These are phyloP conservation scores for Pythium biforme DNA, from an alignment of 352 stramenopile species.

Conservation along the genomic window DNA sequence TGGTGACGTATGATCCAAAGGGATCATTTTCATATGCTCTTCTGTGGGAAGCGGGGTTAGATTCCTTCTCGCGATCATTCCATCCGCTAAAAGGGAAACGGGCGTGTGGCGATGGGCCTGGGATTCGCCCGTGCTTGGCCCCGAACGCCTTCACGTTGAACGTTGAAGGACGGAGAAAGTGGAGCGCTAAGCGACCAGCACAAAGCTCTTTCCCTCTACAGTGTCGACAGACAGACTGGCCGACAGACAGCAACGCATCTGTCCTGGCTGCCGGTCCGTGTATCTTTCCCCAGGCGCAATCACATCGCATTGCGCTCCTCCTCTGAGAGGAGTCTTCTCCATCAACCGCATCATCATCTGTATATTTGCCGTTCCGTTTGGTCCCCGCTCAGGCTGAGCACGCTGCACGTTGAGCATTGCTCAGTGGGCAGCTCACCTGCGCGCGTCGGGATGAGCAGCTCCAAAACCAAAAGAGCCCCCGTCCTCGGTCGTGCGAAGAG, in stretches of 20 bases:
- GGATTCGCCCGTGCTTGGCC: neutral
- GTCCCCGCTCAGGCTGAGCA: neutral
- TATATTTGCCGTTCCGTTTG: too few relatives aligned
- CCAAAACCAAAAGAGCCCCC: neutral
- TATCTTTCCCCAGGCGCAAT: too few relatives aligned
- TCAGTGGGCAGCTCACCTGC: neutral
- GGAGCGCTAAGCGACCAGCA: slow-evolving; percentile 2
- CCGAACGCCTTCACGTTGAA: neutral
- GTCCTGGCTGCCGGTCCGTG: neutral
- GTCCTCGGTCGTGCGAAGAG: neutral
- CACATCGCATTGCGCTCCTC: neutral
- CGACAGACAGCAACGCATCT: too few relatives aligned
- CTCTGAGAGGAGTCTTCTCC: too few relatives aligned
- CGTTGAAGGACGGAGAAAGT: neutral
- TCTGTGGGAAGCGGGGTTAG: too few relatives aligned
- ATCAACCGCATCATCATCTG: too few relatives aligned
- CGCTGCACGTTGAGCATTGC: too few relatives aligned
- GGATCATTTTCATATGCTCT: neutral
- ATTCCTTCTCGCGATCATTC: too few relatives aligned
- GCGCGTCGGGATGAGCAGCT: neutral
- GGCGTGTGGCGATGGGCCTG: neutral
- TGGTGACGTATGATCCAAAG: too few relatives aligned
- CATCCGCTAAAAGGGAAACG: too few relatives aligned
- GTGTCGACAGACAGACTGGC: neutral
- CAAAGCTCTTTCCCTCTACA: neutral